Conservation (phyloP, 2,329 filamentous ascomycete genomes). For the Aureobasidium sp. region DNA sequence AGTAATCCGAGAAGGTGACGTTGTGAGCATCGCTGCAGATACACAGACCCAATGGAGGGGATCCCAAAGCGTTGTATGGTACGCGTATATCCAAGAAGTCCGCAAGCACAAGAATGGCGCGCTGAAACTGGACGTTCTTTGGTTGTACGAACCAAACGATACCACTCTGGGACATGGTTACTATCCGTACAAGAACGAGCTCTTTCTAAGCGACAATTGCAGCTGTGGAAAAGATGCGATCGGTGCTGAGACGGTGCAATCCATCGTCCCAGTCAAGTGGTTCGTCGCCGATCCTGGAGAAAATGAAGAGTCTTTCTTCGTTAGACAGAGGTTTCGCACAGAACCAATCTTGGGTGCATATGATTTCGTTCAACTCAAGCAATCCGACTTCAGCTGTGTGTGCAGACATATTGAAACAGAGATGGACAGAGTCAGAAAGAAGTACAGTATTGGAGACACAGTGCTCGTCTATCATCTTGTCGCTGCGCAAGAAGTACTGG, state of each 20-base stretch:
- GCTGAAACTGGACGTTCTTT: conserved; percentile 54
- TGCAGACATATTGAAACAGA: conserved; percentile 24
- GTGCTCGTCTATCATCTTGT: conserved; percentile 39
- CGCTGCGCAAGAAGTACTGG: conserved; percentile 33
- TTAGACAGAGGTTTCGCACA: conserved; percentile 60
- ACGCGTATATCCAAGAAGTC: conserved; percentile 57
- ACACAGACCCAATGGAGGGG: conserved; percentile 49
- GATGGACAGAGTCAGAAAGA: conserved; percentile 14
- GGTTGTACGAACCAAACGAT: conserved; percentile 64
- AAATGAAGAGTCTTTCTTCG: conserved; percentile 43
- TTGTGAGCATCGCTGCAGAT: conserved; percentile 40
- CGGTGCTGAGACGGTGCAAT: conserved; percentile 46
- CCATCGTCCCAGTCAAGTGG: conserved; percentile 47
- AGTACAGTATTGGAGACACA: conserved; percentile 49
- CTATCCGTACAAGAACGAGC: conserved; percentile 63
- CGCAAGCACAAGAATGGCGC: conserved; percentile 29
- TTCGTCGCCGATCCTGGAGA: conserved; percentile 45
- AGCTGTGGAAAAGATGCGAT: conserved; percentile 52
- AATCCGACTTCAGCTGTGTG: conserved; percentile 47
- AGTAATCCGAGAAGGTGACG: conserved; percentile 37
- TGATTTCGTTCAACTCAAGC: conserved; percentile 51
- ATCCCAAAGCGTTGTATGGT: conserved; percentile 49
- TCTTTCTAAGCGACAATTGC: conserved; percentile 71
- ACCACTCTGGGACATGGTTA: conserved; percentile 59
- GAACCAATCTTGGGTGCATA: conserved; percentile 36